Evolutionary conservation across 768 basidiomycete genomes (phyloP).

Genomic region (Pisolithus marmoratus): DNA sequence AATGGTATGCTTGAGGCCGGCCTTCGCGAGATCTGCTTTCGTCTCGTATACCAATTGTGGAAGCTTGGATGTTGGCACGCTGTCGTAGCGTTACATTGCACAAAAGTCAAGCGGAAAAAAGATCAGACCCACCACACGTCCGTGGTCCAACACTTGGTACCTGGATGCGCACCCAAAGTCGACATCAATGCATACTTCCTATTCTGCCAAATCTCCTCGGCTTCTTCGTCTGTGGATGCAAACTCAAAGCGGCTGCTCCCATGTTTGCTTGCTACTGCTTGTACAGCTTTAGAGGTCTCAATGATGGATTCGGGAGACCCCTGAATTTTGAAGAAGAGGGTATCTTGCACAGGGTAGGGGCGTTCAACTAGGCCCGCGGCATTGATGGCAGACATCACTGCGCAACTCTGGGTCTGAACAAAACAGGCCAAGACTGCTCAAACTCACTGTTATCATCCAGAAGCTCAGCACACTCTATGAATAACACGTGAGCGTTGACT

Average conservation of each 20-base stretch:
- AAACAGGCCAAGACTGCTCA: not conserved
- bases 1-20: slow-evolving; percentile 60
- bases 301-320: slow-evolving; percentile 58
- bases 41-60: slow-evolving; percentile 73
- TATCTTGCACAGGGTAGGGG: slow-evolving; percentile 67
- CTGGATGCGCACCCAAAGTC: slow-evolving; percentile 59
- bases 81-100: slow-evolving; percentile 14
- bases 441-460: slow-evolving; percentile 67
- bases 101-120: not conserved
- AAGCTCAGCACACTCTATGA: slow-evolving; percentile 79
- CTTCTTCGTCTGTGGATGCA: slow-evolving; percentile 69
- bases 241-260: slow-evolving; percentile 66
- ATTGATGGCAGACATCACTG: slow-evolving; percentile 79
- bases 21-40: slow-evolving; percentile 63
- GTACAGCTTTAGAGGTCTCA: slow-evolving; percentile 52
- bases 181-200: slow-evolving; percentile 80
- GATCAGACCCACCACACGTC: slow-evolving; percentile 68
- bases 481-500: not conserved
- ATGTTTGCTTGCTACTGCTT: slow-evolving; percentile 59
- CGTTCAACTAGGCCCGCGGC: slow-evolving; percentile 51
- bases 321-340: slow-evolving; percentile 90
- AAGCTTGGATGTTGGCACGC: slow-evolving; percentile 65
- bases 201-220: slow-evolving; percentile 75
- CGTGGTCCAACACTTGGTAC: slow-evolving; percentile 72
- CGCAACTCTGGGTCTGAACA: not conserved